Percentiles rank a stretch among this genome's conserved stretches.
Evolutionary conservation across 1,284 basidiomycete species (phyloP).

Genomic region (Phellinidium pouzarii): DNA sequence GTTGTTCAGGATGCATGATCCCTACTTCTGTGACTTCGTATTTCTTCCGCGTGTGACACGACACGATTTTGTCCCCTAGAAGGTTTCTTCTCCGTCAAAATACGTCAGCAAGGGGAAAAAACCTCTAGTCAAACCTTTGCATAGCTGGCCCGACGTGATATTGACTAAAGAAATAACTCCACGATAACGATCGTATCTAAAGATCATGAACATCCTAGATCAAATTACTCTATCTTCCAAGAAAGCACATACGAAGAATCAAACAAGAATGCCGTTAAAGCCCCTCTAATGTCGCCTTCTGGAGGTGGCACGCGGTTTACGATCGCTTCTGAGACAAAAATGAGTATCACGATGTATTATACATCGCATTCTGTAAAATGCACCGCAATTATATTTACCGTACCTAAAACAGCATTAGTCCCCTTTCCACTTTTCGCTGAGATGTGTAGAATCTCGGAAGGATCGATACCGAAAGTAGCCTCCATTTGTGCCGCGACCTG

Average conservation of each 20-base stretch:
- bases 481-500: conserved; percentile 77
- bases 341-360: conserved; percentile 37
- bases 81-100: conserved; percentile 35
- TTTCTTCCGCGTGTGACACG: conserved; percentile 80
- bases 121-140: conserved; percentile 32
- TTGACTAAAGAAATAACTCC: conserved; percentile 93
- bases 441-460: conserved; percentile 66
- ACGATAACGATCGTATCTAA: conserved; percentile 91
- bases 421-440: conserved; percentile 93
- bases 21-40: conserved; percentile 93
- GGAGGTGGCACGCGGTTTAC: conserved; percentile 81
- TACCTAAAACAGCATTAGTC: conserved; percentile 21
- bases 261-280: conserved; percentile 84
- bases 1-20: conserved; percentile 88
- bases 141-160: conserved; percentile 50
- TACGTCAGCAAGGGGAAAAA: background rate
- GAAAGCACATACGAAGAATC: conserved; percentile 71
- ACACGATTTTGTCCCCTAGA: conserved; percentile 85
- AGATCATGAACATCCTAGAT: conserved; percentile 6
- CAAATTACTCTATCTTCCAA: conserved; percentile 2
- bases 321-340: conserved; percentile 65
- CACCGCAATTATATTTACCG: background rate
- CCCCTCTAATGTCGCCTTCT: conserved; percentile 40
- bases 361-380: background rate
- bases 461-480: conserved; percentile 73